Conservation (phyloP, 805 yeast genomes). For the Maudiozyma saulgeensis region DNA sequence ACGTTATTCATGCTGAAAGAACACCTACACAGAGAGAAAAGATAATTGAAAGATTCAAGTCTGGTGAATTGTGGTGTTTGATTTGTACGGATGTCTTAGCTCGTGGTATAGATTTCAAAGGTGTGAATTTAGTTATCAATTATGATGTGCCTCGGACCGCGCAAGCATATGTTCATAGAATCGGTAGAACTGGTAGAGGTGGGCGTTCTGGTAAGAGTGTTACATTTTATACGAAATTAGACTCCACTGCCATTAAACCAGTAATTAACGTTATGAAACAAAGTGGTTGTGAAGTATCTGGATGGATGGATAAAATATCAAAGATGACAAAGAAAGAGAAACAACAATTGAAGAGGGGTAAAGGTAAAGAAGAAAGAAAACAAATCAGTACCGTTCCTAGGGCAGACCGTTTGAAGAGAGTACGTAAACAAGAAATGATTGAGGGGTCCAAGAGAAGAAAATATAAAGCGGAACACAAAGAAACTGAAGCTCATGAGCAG, state of each 20-base stretch:
- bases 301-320: slow-evolving; percentile 71
- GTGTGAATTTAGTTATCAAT: slow-evolving; percentile 87
- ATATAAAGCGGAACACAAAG: slow-evolving; percentile 1
- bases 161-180: slow-evolving; percentile 92
- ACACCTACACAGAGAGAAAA: slow-evolving; percentile 80
- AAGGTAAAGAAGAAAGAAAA: slow-evolving; percentile 44
- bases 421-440: slow-evolving; percentile 59
- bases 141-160: slow-evolving; percentile 93
- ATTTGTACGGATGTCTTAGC: slow-evolving; percentile 94
- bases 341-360: slow-evolving; percentile 45
- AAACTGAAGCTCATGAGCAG: not conserved
- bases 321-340: slow-evolving; percentile 58
- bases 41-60: slow-evolving; percentile 72
- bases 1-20: slow-evolving; percentile 91
- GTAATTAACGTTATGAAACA: slow-evolving; percentile 93
- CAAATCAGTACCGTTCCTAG: slow-evolving; percentile 80
- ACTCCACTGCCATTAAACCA: slow-evolving; percentile 61
- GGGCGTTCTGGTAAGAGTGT: slow-evolving; percentile 80
- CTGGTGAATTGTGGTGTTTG: slow-evolving; percentile 90
- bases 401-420: slow-evolving; percentile 53
- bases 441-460: slow-evolving; percentile 63
- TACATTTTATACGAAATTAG: slow-evolving; percentile 90
- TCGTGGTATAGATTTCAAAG: slow-evolving; percentile 95
- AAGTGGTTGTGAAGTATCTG: slow-evolving; percentile 65
- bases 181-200: slow-evolving; percentile 98